phyloP scores from a whole-genome alignment of 129 eudicot species.

The Lactuca saligna region DNA sequence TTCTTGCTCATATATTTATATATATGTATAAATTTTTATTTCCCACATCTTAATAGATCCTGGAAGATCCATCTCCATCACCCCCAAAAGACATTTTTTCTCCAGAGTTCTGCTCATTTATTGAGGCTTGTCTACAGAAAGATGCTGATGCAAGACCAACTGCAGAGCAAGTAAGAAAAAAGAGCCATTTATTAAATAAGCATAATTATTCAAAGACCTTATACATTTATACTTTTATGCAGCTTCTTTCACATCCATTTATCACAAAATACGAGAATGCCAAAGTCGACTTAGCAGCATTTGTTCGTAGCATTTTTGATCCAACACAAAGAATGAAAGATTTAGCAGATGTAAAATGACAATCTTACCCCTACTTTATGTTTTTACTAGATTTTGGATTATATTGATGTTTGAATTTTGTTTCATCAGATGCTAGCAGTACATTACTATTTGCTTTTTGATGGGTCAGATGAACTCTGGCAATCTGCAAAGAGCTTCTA shows the following conservation, averaged over 20 bases:
- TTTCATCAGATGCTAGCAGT: slow-evolving; percentile 86
- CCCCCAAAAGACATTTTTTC: slow-evolving; percentile 67
- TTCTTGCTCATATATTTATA: neutral
- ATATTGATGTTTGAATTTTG: slow-evolving; percentile 4
- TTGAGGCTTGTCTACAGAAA: slow-evolving; percentile 85
- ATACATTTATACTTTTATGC: slow-evolving; percentile 18
- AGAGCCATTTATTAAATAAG: neutral
- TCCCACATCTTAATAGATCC: slow-evolving; percentile 52
- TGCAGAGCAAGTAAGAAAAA: slow-evolving; percentile 78
- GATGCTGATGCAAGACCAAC: slow-evolving; percentile 93
- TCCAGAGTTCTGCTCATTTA: slow-evolving; percentile 86
- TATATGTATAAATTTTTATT: neutral
- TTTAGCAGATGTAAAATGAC: slow-evolving; percentile 82
- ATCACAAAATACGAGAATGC: slow-evolving; percentile 53
- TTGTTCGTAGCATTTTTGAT: slow-evolving; percentile 83
- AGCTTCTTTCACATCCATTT: slow-evolving; percentile 94
- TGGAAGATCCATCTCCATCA: slow-evolving; percentile 96
- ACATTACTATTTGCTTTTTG: slow-evolving; percentile 89
- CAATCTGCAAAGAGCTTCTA: slow-evolving; percentile 73
- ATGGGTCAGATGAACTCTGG: slow-evolving; percentile 95
- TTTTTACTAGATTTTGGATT: neutral
- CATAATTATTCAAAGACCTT: slow-evolving; percentile 1
- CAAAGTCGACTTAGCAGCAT: slow-evolving; percentile 66
- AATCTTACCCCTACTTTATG: neutral
- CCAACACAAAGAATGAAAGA: slow-evolving; percentile 94